phyloP scores from a whole-genome alignment of 208 protist species.

The Angomonas ambiguus region DNA sequence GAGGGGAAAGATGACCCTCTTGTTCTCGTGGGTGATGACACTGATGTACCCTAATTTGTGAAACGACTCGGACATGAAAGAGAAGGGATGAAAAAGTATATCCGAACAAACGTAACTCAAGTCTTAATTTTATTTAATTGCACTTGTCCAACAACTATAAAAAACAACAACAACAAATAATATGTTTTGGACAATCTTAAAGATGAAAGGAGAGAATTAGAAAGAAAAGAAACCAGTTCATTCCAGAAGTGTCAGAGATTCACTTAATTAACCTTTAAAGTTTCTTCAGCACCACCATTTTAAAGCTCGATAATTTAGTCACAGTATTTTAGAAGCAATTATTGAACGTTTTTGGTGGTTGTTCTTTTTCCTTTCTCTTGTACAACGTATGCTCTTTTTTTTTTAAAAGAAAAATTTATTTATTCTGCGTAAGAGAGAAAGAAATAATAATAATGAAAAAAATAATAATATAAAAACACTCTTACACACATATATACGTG shows the following conservation, averaged over 20 bases:
- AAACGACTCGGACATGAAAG: background rate
- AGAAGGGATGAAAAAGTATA: background rate
- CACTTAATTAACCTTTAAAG: background rate
- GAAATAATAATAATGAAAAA: conserved; percentile 10
- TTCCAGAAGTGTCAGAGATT: background rate
- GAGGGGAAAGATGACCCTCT: conserved; percentile 52
- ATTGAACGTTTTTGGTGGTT: background rate
- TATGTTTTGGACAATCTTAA: background rate
- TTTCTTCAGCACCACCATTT: background rate
- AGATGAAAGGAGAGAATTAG: background rate
- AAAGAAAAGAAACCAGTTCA: background rate
- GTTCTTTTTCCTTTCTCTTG: background rate
- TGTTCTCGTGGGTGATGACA: conserved; percentile 33
- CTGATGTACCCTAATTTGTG: conserved; percentile 41
- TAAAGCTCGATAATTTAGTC: background rate
- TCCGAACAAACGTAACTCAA: background rate
- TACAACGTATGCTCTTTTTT: background rate
- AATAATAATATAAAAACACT: conserved; percentile 1
- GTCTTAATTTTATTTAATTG: too few relatives aligned
- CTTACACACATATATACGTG: background rate
- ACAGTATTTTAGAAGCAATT: background rate
- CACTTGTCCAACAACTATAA: too few relatives aligned
- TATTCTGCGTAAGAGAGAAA: background rate
- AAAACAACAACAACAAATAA: too few relatives aligned
- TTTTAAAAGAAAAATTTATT: conserved; percentile 1